Evolutionary conservation across 176 grass and related monocot genomes (phyloP), one percentile per base, ranked within the genome.

Genomic region (Triticum urartu): DNA sequence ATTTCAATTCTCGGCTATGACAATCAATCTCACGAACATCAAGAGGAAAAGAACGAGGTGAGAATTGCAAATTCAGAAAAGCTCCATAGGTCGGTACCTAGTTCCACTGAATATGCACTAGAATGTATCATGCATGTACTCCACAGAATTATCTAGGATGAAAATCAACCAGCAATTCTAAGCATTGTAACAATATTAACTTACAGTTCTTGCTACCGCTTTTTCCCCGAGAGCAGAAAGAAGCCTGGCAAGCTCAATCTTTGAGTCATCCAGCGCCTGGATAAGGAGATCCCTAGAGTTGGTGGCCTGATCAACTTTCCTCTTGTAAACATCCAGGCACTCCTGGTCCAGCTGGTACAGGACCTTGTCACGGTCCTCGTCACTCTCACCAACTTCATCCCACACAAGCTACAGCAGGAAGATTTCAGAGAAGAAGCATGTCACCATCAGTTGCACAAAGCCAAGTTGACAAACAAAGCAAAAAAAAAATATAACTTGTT

Each of bases 281-380:
- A 99, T 92, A 72, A 99, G 89, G 80, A 90, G 84, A 83, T 92
- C 94, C 90, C 94, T 97, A 9, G 94, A 97, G 76, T 94, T 81
- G 30, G 92, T 88, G 12, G 97, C 97, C 79, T 96, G 92, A 72
- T 99, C 89, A 69, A 99, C 94, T 93, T 99, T 99, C 85, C 97
- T 94, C 86, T 97, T 99, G 91, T 99, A 99, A 42, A 99, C 97
- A 87, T 99, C 97, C 59, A 99, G 85, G 78, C 97, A 99, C 83
- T 99, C 97, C 58, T 99, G 97, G 75, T 99, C 97, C 39, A 99
- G 87, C 64, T 99, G 94, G 82, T 94, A 92, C 21, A 99, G 81
- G 68, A 97, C 93, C 77, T 91, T 97, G 86, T 99, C 97, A 0
- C 97, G 97, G 89, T 96, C 97, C 65, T 97, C 97, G 1, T 99